phyloP scores from a whole-genome alignment of 2,329 filamentous ascomycete genomes.

The Aureobasidium melanogenum region DNA sequence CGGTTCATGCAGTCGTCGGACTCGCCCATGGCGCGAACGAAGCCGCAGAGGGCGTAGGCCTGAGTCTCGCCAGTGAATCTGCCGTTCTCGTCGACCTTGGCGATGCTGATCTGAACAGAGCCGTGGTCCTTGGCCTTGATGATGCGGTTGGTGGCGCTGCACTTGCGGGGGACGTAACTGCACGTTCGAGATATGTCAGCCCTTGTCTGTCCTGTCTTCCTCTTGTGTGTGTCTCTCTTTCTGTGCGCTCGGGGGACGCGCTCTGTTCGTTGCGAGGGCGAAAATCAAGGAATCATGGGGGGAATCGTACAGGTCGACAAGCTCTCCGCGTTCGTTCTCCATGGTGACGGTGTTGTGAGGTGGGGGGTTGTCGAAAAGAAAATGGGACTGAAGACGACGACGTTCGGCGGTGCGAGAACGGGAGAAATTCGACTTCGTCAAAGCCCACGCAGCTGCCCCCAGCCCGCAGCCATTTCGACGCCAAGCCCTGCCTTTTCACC shows the following conservation, averaged over 20 bases:
- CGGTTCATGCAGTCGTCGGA: slow-evolving; percentile 94
- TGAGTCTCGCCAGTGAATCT: slow-evolving; percentile 96
- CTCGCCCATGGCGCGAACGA: slow-evolving; percentile 97
- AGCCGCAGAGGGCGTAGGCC: slow-evolving; percentile 93
- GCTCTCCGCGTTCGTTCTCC: slow-evolving; percentile 99
- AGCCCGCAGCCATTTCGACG: slow-evolving; percentile 4
- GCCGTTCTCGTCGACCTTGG: slow-evolving; percentile 98
- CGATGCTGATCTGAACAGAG: slow-evolving; percentile 92
- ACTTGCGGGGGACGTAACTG: slow-evolving; percentile 98
- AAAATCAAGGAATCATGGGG: neutral
- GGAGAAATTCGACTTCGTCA: slow-evolving; percentile 1
- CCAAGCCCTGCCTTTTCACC: neutral
- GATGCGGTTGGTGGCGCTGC: slow-evolving; percentile 98
- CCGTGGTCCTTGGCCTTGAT: slow-evolving; percentile 99
- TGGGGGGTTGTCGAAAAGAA: slow-evolving; percentile 22
- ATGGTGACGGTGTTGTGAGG: slow-evolving; percentile 51
- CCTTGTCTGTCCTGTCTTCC: neutral
- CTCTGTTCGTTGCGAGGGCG: slow-evolving; percentile 1
- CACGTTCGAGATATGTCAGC: slow-evolving; percentile 15
- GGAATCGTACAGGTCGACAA: slow-evolving; percentile 86
- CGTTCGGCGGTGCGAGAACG: neutral
- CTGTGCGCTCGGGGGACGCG: neutral
- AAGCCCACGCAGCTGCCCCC: neutral
- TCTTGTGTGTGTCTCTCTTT: neutral
- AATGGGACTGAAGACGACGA: slow-evolving; percentile 10